These are phyloP conservation scores for Apiospora kogelbergensis DNA, from an alignment of 2,329 filamentous ascomycete species.

Conservation along the genomic window DNA sequence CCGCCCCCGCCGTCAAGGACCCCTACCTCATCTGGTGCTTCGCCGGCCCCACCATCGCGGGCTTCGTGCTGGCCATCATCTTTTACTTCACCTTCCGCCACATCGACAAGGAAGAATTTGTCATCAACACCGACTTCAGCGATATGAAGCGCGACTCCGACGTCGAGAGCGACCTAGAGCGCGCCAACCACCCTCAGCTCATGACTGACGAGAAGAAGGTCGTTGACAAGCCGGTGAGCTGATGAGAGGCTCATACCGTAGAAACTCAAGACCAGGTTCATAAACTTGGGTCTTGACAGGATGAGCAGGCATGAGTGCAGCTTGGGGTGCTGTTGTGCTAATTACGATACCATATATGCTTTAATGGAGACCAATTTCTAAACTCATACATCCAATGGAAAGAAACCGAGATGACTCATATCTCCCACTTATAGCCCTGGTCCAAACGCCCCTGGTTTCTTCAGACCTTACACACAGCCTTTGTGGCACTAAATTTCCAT, in stretches of 20 bases:
- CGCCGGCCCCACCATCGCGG: constrained; percentile 45
- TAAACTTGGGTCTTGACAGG: not conserved
- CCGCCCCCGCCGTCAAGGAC: constrained; percentile 45
- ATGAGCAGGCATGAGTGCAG: not conserved
- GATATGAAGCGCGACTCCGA: constrained; percentile 32
- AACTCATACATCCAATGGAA: not conserved
- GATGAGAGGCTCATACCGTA: not conserved
- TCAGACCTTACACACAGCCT: too few species aligned
- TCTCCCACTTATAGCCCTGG: too few species aligned
- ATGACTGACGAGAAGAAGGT: not conserved
- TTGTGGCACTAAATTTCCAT: too few species aligned
- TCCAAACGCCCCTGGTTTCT: too few species aligned
- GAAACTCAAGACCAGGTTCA: not conserved
- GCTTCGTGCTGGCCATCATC: constrained; percentile 40
- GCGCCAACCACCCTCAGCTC: not conserved
- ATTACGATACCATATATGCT: not conserved
- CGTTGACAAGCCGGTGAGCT: not conserved
- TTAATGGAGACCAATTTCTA: not conserved
- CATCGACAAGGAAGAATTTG: constrained; percentile 47
- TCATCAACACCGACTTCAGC: constrained; percentile 30
- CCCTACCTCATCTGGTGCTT: constrained; percentile 51
- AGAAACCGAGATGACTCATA: not conserved
- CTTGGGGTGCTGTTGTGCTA: not conserved
- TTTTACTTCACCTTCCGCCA: constrained; percentile 49
- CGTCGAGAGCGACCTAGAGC: constrained; percentile 26